Conservation (phyloP, 495 filamentous ascomycete genomes). For the Coniosporium apollinis region DNA sequence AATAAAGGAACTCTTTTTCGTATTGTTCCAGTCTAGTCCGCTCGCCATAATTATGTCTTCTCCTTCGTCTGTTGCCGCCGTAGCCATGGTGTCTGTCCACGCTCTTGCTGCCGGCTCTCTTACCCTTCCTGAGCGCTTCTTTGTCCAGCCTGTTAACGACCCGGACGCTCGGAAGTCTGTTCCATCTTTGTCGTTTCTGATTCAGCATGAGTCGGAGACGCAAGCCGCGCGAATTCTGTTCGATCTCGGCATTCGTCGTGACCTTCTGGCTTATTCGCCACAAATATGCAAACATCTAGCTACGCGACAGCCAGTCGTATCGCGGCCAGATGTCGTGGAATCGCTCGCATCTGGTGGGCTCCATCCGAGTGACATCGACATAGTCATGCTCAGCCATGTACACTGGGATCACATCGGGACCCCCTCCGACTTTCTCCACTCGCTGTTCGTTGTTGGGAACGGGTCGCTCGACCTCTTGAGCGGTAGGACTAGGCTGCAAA, state of each 20-base stretch:
- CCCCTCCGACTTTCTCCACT: constrained; percentile 26
- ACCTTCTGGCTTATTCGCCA: constrained; percentile 23
- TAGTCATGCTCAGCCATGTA: constrained; percentile 32
- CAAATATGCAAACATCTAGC: constrained; percentile 25
- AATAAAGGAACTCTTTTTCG: too few relatives aligned
- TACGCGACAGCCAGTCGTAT: constrained; percentile 22
- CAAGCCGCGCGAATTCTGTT: constrained; percentile 23
- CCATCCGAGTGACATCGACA: constrained; percentile 21
- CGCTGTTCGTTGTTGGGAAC: constrained; percentile 30
- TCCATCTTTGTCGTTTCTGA: constrained; percentile 21
- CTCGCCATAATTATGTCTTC: too few relatives aligned
- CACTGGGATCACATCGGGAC: constrained; percentile 38
- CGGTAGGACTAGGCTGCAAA: too few relatives aligned
- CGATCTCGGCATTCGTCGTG: constrained; percentile 31
- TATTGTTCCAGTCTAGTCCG: too few relatives aligned
- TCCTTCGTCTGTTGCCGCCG: too few relatives aligned
- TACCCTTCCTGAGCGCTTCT: constrained; percentile 20
- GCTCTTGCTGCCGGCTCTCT: constrained; percentile 22
- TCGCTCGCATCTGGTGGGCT: constrained; percentile 21
- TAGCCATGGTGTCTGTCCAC: constrained; percentile 20
- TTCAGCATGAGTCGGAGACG: constrained; percentile 15
- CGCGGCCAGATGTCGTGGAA: constrained; percentile 22
- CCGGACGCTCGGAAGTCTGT: constrained; percentile 16
- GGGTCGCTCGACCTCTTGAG: constrained; percentile 27
- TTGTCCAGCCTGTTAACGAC: constrained; percentile 18